These are phyloP conservation scores for Hevea brasiliensis DNA, from an alignment of 345 rosid genomes.

Conservation along the genomic window DNA sequence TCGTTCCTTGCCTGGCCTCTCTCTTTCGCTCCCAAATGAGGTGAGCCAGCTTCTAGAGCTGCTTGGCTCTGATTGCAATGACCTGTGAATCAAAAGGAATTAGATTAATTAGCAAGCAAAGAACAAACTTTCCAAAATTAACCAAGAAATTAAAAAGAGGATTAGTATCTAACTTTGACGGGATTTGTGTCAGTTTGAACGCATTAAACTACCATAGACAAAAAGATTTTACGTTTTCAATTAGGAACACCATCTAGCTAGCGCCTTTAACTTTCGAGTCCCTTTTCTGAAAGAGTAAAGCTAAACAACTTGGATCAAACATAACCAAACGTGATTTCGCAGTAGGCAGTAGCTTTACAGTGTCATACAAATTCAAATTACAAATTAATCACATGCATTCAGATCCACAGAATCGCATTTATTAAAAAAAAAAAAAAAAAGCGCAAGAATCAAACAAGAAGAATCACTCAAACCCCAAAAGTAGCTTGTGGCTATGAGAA, in stretches of 20 bases:
- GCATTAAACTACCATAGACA: background rate
- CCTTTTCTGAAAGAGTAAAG: conserved; percentile 23
- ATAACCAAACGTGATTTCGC: conserved; percentile 1
- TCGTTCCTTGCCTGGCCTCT: conserved; percentile 66
- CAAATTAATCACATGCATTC: background rate
- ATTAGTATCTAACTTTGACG: background rate
- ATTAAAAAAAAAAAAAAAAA: background rate
- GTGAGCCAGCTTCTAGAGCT: conserved; percentile 65
- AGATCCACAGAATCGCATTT: background rate
- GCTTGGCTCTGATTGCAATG: conserved; percentile 53
- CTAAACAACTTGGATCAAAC: conserved; percentile 13
- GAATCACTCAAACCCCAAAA: conserved; percentile 4
- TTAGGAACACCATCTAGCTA: background rate
- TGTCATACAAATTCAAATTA: background rate
- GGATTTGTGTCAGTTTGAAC: background rate
- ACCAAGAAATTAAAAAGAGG: background rate
- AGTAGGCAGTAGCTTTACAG: conserved; percentile 21
- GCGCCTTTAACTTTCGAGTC: background rate
- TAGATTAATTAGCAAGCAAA: conserved; percentile 14
- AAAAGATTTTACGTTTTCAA: background rate
- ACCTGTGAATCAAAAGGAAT: conserved; percentile 33
- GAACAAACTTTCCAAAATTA: background rate
- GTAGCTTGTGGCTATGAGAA: background rate
- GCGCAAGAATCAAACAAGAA: conserved; percentile 6
- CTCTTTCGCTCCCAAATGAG: conserved; percentile 83